Evolutionary conservation across 2,329 filamentous ascomycete genomes (phyloP).

Genomic region (Arthroderma sp.): DNA sequence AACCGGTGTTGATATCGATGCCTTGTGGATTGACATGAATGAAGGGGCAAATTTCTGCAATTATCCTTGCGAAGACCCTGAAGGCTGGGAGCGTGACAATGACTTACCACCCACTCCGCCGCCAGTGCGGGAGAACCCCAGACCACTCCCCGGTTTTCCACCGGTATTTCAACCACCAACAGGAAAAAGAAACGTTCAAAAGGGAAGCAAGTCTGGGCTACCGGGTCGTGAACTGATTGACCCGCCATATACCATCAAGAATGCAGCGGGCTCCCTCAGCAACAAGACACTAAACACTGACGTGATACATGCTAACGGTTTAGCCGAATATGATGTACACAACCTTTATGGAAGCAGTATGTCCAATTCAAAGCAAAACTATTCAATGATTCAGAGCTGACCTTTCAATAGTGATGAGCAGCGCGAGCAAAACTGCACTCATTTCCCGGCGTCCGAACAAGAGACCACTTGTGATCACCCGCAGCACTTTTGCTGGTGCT

Average conservation of each 20-base stretch:
- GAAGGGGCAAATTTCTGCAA: conserved; percentile 35
- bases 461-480: conserved; percentile 54
- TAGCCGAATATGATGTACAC: conserved; percentile 54
- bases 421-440: conserved; percentile 48
- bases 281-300: conserved; percentile 49
- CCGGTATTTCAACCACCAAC: conserved; percentile 44
- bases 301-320: conserved; percentile 49
- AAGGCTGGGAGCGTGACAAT: conserved; percentile 33
- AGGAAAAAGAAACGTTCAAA: background rate
- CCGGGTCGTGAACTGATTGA: conserved; percentile 46
- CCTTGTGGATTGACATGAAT: conserved; percentile 56
- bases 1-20: conserved; percentile 55
- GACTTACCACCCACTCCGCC: conserved; percentile 41
- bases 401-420: conserved; percentile 45
- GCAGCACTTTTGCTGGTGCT: conserved; percentile 56
- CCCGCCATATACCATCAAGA: conserved; percentile 49
- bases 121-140: conserved; percentile 45
- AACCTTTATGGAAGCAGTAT: conserved; percentile 52
- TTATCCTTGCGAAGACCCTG: conserved; percentile 37
- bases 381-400: background rate
- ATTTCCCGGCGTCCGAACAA: conserved; percentile 42
- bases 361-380: conserved; percentile 5
- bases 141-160: conserved; percentile 51
- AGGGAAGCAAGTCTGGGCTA: conserved; percentile 38
- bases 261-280: conserved; percentile 35